Evolutionary conservation across 1,284 basidiomycete species (phyloP).

Genomic region (Trametes polyzona): DNA sequence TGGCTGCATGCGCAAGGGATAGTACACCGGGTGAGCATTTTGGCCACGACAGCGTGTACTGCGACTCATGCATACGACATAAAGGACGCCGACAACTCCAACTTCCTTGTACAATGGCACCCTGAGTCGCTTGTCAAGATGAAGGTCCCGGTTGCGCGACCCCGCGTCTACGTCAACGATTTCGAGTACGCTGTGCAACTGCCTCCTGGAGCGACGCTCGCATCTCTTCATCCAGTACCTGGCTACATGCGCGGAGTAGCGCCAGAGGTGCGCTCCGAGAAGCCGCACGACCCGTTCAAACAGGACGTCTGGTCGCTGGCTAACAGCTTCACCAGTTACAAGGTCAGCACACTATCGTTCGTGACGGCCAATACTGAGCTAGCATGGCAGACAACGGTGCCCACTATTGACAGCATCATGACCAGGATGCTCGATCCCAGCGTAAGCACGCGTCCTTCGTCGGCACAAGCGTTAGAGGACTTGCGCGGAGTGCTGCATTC

Average conservation of each 20-base stretch:
- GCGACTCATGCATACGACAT: neutral
- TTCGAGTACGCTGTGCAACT: constrained; percentile 10
- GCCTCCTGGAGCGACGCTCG: neutral
- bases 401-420: neutral
- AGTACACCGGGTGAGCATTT: constrained; percentile 2
- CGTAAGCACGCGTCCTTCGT: neutral
- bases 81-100: constrained; percentile 16
- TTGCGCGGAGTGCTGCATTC: constrained; percentile 27
- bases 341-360: constrained; percentile 25
- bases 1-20: neutral
- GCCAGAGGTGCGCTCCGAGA: constrained; percentile 17
- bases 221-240: neutral
- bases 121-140: constrained; percentile 3
- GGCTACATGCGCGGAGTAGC: constrained; percentile 24
- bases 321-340: constrained; percentile 2
- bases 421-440: neutral
- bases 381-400: constrained; percentile 5
- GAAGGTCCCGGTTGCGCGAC: neutral
- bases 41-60: neutral
- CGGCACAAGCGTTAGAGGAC: neutral
- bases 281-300: constrained; percentile 34
- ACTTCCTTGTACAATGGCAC: constrained; percentile 16
- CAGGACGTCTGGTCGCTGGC: constrained; percentile 38
- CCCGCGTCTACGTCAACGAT: constrained; percentile 14
- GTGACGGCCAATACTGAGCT: no score